Conservation (phyloP, 2,329 filamentous ascomycete species). For the Neopestalotiopsis sp. region DNA sequence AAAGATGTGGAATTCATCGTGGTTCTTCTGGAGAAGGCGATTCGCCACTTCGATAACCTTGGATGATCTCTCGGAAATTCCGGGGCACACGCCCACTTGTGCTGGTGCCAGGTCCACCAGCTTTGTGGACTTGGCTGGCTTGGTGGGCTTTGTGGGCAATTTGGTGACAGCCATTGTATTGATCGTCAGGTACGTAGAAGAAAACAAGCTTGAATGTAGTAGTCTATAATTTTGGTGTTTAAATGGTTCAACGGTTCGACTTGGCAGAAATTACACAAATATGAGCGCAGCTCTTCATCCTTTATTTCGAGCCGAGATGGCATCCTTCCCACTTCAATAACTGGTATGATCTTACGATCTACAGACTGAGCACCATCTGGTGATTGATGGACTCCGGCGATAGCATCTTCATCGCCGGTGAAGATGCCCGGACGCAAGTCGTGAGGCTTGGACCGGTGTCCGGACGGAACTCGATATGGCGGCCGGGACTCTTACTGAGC, state of each 20-base stretch:
- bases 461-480: neutral
- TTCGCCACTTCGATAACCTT: conserved; percentile 25
- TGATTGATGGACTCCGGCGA: neutral
- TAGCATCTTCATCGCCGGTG: neutral
- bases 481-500: neutral
- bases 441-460: neutral
- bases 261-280: neutral
- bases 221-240: too few species aligned
- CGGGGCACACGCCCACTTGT: conserved; percentile 7
- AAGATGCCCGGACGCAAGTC: neutral
- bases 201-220: neutral
- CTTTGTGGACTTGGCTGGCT: neutral
- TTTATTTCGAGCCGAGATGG: neutral
- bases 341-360: neutral
- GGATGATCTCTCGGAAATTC: conserved; percentile 4
- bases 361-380: neutral
- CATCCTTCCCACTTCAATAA: neutral
- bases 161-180: neutral
- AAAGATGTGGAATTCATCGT: conserved; percentile 37
- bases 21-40: conserved; percentile 34
- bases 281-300: neutral
- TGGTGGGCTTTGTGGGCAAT: neutral
- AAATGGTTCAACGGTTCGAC: too few species aligned
- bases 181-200: neutral
- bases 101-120: neutral